A percentile compares a stretch with the other conserved stretches of the same genome.
Conservation (phyloP, 169 alveolate species). For the Babesia ovata region DNA sequence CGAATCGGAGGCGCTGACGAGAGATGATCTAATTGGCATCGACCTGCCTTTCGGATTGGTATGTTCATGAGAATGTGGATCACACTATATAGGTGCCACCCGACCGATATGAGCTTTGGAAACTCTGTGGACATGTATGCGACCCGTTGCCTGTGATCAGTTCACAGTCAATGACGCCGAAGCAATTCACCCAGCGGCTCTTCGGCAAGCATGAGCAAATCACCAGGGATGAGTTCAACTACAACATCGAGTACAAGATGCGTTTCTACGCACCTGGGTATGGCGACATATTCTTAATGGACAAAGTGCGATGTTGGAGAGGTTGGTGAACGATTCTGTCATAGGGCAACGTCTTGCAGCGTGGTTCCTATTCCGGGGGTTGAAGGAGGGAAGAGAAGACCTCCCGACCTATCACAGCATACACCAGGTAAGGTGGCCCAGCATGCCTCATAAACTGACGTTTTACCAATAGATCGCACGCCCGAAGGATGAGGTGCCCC, state of each 20-base stretch:
- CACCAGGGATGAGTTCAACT: slow-evolving; percentile 72
- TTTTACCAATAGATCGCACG: slow-evolving; percentile 37
- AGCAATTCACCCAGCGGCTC: slow-evolving; percentile 62
- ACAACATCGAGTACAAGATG: slow-evolving; percentile 71
- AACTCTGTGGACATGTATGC: slow-evolving; percentile 75
- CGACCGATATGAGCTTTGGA: slow-evolving; percentile 73
- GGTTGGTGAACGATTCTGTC: slow-evolving; percentile 10
- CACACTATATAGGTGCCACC: slow-evolving; percentile 47
- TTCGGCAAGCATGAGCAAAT: slow-evolving; percentile 60
- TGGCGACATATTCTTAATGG: slow-evolving; percentile 71
- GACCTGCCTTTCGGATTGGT: slow-evolving; percentile 79
- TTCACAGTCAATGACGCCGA: slow-evolving; percentile 74
- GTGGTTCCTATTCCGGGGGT: slow-evolving; percentile 54
- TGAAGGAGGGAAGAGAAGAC: slow-evolving; percentile 58
- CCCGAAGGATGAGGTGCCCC: slow-evolving; percentile 68
- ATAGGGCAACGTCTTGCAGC: slow-evolving; percentile 15
- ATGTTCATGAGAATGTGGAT: background rate
- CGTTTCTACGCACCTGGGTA: slow-evolving; percentile 76
- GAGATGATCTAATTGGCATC: slow-evolving; percentile 67
- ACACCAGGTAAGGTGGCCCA: slow-evolving; percentile 62
- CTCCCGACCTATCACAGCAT: slow-evolving; percentile 68
- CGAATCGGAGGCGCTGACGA: slow-evolving; percentile 56
- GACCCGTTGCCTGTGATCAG: slow-evolving; percentile 75
- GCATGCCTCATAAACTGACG: slow-evolving; percentile 18
- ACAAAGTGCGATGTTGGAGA: slow-evolving; percentile 63